These are phyloP conservation scores for Sclerospora graminicola DNA, from an alignment of 352 stramenopile genomes.

Conservation along the genomic window DNA sequence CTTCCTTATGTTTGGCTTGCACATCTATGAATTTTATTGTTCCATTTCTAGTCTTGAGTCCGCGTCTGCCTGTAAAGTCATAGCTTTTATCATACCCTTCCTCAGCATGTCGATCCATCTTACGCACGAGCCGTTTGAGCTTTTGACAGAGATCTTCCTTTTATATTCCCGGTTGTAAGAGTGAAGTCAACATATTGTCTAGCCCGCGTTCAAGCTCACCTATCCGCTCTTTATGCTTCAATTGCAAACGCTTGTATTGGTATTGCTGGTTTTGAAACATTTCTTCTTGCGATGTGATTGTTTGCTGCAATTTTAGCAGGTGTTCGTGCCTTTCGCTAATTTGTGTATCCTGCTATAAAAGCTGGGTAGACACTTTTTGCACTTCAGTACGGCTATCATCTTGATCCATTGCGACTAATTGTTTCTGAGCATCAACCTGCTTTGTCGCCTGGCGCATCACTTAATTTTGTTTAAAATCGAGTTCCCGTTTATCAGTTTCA, in stretches of 20 bases:
- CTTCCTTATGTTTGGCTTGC: too few species aligned
- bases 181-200: slow-evolving; percentile 14
- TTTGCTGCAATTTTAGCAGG: slow-evolving; percentile 21
- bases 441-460: slow-evolving; percentile 36
- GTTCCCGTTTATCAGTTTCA: slow-evolving; percentile 38
- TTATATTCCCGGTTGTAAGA: too few species aligned
- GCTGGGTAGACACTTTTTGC: slow-evolving; percentile 24
- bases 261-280: slow-evolving; percentile 26
- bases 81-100: too few species aligned
- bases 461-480: slow-evolving; percentile 39
- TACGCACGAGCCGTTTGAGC: too few species aligned
- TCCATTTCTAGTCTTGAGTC: too few species aligned
- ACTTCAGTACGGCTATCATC: slow-evolving; percentile 34
- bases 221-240: slow-evolving; percentile 23
- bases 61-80: too few species aligned
- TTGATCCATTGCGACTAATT: slow-evolving; percentile 28
- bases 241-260: slow-evolving; percentile 21
- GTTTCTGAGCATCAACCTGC: slow-evolving; percentile 36
- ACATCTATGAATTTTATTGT: too few species aligned
- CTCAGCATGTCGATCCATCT: too few species aligned
- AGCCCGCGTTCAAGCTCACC: slow-evolving; percentile 23
- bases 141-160: too few species aligned
- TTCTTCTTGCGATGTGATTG: slow-evolving; percentile 21
- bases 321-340: slow-evolving; percentile 36
- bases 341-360: slow-evolving; percentile 36